phyloP scores from a whole-genome alignment of 148 eudicot species.

The Fagopyrum homotropicum region DNA sequence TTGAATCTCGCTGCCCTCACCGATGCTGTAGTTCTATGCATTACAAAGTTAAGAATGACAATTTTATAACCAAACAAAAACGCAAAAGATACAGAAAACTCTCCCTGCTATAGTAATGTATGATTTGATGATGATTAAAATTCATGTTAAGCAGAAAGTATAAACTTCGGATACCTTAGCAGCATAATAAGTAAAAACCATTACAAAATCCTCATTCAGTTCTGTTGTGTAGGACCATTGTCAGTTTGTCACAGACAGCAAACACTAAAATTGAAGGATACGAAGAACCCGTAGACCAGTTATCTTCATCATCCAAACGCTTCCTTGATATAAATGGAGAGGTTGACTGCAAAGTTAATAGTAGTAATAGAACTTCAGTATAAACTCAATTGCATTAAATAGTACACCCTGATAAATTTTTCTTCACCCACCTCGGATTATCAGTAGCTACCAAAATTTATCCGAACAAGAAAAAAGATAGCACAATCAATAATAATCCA shows the following conservation, averaged over 20 bases:
- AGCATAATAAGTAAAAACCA: not conserved
- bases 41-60: constrained; percentile 37
- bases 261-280: constrained; percentile 6
- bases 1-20: constrained; percentile 47
- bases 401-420: not conserved
- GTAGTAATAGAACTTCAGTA: not conserved
- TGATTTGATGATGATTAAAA: not conserved
- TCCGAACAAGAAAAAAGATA: too few species aligned
- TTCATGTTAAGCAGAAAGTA: not conserved
- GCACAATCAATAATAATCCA: not conserved
- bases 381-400: not conserved
- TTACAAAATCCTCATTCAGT: not conserved
- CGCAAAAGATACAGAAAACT: not conserved
- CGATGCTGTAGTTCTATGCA: constrained; percentile 55
- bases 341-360: constrained; percentile 9
- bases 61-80: constrained; percentile 2
- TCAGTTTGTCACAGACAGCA: not conserved
- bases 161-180: not conserved
- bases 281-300: constrained; percentile 13
- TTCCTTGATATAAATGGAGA: constrained; percentile 14
- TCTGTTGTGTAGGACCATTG: not conserved
- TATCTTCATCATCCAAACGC: constrained; percentile 14
- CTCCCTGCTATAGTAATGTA: not conserved
- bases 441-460: not conserved
- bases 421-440: not conserved